These are phyloP conservation scores for Elongisporangium anandrum DNA, from an alignment of 352 stramenopile genomes.

Conservation along the genomic window DNA sequence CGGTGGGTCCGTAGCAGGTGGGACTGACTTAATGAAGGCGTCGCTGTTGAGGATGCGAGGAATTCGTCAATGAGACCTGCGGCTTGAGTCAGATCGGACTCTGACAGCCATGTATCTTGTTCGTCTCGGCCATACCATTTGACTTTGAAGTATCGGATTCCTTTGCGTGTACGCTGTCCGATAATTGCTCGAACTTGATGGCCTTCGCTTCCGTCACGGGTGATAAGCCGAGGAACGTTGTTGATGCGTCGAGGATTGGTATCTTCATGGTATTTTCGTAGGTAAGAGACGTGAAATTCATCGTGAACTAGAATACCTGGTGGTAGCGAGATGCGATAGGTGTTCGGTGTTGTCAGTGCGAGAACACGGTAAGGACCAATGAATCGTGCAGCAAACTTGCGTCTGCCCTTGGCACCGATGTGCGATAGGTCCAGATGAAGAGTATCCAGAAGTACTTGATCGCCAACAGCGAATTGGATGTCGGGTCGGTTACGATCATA, in stretches of 20 bases:
- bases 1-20: too few species aligned
- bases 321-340: constrained; percentile 7
- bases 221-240: not conserved
- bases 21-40: too few species aligned
- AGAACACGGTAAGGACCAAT: constrained; percentile 8
- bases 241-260: constrained; percentile 1
- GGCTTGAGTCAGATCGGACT: too few species aligned
- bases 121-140: too few species aligned
- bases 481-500: constrained; percentile 9
- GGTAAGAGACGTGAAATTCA: constrained; percentile 7
- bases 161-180: not conserved
- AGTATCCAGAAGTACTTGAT: constrained; percentile 13
- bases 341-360: too few species aligned
- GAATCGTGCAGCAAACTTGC: constrained; percentile 7
- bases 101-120: too few species aligned
- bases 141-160: constrained; percentile 10
- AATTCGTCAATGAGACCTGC: too few species aligned
- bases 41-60: too few species aligned
- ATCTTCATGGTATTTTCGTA: constrained; percentile 5
- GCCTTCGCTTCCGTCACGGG: constrained; percentile 3
- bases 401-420: constrained; percentile 11
- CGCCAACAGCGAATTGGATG: constrained; percentile 8
- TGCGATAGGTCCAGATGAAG: constrained; percentile 7
- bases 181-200: constrained; percentile 5
- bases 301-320: constrained; percentile 6